A percentile compares a stretch with the other conserved stretches of the same genome.
phyloP scores from a whole-genome alignment of 139 green algal genomes.

The Asterochloris sp. region DNA sequence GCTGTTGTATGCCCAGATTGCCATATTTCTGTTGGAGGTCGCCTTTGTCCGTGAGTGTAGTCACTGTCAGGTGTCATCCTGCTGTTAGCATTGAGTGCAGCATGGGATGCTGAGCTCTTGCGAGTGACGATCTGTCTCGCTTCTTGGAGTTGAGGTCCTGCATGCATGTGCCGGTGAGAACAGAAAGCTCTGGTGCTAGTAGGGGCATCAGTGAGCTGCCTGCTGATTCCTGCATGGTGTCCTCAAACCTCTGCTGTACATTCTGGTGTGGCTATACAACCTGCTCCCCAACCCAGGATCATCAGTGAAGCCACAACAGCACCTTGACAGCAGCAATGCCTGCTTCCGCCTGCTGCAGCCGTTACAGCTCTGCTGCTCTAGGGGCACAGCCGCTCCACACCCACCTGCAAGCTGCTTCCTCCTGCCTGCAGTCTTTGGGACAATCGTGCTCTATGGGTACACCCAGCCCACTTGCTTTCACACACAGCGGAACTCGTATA shows the following conservation, averaged over 20 bases:
- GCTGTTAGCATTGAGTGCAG: too few relatives aligned
- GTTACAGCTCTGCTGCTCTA: neutral
- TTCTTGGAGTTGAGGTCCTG: neutral
- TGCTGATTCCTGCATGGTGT: neutral
- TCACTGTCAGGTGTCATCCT: neutral
- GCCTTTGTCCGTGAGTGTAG: constrained; percentile 13
- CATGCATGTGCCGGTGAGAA: neutral
- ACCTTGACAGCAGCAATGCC: too few relatives aligned
- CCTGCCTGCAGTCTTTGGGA: constrained; percentile 20
- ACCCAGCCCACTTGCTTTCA: neutral
- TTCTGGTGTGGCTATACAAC: too few relatives aligned
- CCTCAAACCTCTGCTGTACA: too few relatives aligned
- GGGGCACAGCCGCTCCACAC: neutral
- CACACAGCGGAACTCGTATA: neutral
- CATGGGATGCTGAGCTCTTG: neutral
- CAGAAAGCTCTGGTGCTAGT: neutral
- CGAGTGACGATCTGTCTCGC: neutral
- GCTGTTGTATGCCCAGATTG: constrained; percentile 30
- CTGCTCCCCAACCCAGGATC: too few relatives aligned
- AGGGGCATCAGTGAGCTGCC: neutral
- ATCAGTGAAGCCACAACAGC: too few relatives aligned
- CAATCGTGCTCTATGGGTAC: neutral
- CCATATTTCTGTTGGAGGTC: constrained; percentile 16
- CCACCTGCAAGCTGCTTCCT: neutral
- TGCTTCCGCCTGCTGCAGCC: neutral